Conservation (phyloP, 169 alveolate species). For the Besnoitia besnoiti region DNA sequence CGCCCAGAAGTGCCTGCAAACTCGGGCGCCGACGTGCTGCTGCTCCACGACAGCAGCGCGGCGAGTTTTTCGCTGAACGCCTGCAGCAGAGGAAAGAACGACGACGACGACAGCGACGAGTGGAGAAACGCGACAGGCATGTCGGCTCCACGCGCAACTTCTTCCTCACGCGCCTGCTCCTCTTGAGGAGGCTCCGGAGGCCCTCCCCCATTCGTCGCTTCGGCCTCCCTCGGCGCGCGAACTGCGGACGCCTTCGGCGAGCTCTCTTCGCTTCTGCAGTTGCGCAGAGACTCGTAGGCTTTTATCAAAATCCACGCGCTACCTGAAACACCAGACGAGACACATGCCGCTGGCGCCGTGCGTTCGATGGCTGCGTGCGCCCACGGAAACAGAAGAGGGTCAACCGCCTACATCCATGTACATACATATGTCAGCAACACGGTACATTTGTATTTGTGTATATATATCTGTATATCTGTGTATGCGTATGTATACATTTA, state of each 20-base stretch:
- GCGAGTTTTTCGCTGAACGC: not conserved
- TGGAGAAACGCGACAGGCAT: not conserved
- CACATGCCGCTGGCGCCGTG: too few relatives aligned
- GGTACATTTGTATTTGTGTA: too few relatives aligned
- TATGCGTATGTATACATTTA: too few relatives aligned
- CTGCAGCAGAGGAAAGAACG: not conserved
- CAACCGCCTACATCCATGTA: too few relatives aligned
- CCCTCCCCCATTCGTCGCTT: too few relatives aligned
- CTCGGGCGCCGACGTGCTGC: not conserved
- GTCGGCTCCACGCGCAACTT: not conserved
- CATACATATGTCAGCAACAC: too few relatives aligned
- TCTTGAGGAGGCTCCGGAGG: too few relatives aligned
- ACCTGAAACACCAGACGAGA: not conserved
- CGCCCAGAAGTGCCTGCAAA: not conserved
- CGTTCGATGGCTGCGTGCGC: too few relatives aligned
- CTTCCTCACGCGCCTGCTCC: not conserved
- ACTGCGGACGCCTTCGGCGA: not conserved
- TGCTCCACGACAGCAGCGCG: not conserved
- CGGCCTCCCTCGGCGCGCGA: not conserved
- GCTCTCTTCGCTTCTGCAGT: not conserved
- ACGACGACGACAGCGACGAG: not conserved
- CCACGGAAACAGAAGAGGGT: too few relatives aligned
- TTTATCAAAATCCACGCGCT: constrained; percentile 25
- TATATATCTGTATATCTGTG: too few relatives aligned
- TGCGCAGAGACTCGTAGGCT: constrained; percentile 45